Percentiles rank a stretch among this genome's conserved stretches.
Conservation (phyloP, 1,284 basidiomycete genomes). For the Cystobasidiaceae sp. region DNA sequence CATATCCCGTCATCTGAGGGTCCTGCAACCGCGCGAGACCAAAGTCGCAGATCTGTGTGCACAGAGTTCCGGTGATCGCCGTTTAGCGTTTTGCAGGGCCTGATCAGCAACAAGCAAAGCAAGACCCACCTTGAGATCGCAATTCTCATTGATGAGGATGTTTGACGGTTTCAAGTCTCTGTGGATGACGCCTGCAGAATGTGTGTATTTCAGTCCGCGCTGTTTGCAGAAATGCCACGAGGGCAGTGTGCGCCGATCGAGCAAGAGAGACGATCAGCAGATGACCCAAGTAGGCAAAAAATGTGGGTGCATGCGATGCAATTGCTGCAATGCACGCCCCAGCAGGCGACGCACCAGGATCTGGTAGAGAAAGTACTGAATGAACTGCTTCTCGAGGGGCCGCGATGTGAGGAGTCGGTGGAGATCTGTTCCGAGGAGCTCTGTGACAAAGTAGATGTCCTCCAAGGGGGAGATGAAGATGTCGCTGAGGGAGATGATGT, state of each 20-base stretch:
- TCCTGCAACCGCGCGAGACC: slow-evolving; percentile 88
- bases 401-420: slow-evolving; percentile 93
- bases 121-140: slow-evolving; percentile 72
- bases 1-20: slow-evolving; percentile 99
- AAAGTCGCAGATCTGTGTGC: slow-evolving; percentile 86
- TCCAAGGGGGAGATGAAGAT: slow-evolving; percentile 99
- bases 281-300: too few relatives aligned
- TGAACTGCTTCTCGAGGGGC: slow-evolving; percentile 98
- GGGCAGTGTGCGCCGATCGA: slow-evolving; percentile 1
- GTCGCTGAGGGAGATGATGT: slow-evolving; percentile 97
- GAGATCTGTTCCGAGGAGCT: slow-evolving; percentile 94
- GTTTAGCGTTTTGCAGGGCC: background rate
- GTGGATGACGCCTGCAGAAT: slow-evolving; percentile 98
- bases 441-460: slow-evolving; percentile 99
- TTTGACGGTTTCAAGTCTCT: slow-evolving; percentile 99
- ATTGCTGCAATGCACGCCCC: background rate
- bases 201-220: slow-evolving; percentile 98
- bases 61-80: background rate
- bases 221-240: too few relatives aligned
- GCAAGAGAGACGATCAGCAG: background rate
- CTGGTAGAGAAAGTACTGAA: slow-evolving; percentile 99
- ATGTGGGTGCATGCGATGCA: too few relatives aligned
- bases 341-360: slow-evolving; percentile 76
- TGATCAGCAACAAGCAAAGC: background rate
- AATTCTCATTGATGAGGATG: slow-evolving; percentile 99